phyloP scores from a whole-genome alignment of 2,329 filamentous ascomycete genomes.

The Penicillium olsonii region DNA sequence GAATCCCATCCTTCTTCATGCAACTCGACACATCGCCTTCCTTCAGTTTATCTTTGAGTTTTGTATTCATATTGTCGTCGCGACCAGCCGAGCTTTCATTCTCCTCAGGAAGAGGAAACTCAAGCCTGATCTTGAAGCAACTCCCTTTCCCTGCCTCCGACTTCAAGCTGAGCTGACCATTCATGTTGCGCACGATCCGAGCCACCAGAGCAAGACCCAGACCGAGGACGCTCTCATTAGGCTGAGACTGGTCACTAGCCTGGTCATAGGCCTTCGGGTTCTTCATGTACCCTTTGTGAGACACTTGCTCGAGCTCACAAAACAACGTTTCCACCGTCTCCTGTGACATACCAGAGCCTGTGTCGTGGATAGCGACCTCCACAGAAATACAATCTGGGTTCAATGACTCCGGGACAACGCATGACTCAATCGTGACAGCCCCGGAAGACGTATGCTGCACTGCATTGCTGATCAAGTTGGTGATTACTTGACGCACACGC shows the following conservation, averaged over 20 bases:
- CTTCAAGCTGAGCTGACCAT: slow-evolving; percentile 79
- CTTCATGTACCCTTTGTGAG: slow-evolving; percentile 53
- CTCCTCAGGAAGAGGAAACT: slow-evolving; percentile 65
- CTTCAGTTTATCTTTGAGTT: not conserved
- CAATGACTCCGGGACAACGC: slow-evolving; percentile 51
- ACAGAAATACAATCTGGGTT: slow-evolving; percentile 60
- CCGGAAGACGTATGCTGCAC: slow-evolving; percentile 75
- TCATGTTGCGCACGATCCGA: slow-evolving; percentile 80
- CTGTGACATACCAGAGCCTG: slow-evolving; percentile 64
- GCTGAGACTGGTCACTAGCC: slow-evolving; percentile 30
- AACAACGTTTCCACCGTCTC: slow-evolving; percentile 61
- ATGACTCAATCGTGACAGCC: slow-evolving; percentile 70
- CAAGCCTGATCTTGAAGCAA: slow-evolving; percentile 75
- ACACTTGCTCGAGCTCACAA: slow-evolving; percentile 66
- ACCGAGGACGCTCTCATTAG: slow-evolving; percentile 60
- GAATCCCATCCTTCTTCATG: not conserved
- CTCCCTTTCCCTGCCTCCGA: slow-evolving; percentile 80
- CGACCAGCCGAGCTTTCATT: not conserved
- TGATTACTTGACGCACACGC: slow-evolving; percentile 76
- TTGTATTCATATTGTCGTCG: not conserved
- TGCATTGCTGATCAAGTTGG: slow-evolving; percentile 82
- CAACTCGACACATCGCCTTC: not conserved
- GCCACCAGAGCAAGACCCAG: slow-evolving; percentile 81
- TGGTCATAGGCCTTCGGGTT: slow-evolving; percentile 23
- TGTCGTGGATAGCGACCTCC: slow-evolving; percentile 75